Evolutionary conservation across 1,284 basidiomycete species (phyloP), one percentile per base, ranked within the genome.

Genomic region (Omphalotus olearius): DNA sequence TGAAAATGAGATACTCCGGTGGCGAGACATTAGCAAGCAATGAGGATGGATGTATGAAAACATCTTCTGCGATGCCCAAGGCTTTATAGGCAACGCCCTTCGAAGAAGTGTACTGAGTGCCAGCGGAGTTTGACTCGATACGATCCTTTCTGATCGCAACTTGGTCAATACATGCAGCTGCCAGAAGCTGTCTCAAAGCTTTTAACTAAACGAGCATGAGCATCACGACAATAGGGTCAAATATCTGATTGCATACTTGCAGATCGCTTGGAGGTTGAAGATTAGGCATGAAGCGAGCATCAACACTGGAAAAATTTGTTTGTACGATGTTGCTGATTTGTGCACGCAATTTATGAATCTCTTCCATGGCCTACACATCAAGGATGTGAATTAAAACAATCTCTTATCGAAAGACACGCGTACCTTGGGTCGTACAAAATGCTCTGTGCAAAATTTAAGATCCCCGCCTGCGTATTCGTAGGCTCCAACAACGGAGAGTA

Each of bases 301-400:
- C 76, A 6, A 77, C 67, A 4, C 75, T 78, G 0, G 85, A 77
- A 59, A 90, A 91, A 61, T 86, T 83, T 20, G 77, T 70, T 51
- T 80, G 76, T 1, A 94, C 88, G 48, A 97, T 94, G 58, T 76
- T 83, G 60, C 81, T 91, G 53, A 98, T 88, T 63, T 98, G 97
- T 0, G 83, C 78, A 37, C 95, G 84, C n/a, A 99, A 77, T 67
- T 99, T 98, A 68, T 96, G 95, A 39, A 98, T 97, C 71, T 99
- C 97, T 69, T 98, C 91, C 95, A 99, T 99, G 0, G 94, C 92
- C 92, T 96, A 39, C 16, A 9, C 25, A 23, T 23, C n/a, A n/a
- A 33, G 30, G 30, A 33, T 10, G 9, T 43, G 46, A 16, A 52
- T 30, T 16, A 25, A 14, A 20, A 10, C 17, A 13, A 39, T 20